Evolutionary conservation across 2,329 filamentous ascomycete genomes (phyloP).

Genomic region (Neonectria punicea): DNA sequence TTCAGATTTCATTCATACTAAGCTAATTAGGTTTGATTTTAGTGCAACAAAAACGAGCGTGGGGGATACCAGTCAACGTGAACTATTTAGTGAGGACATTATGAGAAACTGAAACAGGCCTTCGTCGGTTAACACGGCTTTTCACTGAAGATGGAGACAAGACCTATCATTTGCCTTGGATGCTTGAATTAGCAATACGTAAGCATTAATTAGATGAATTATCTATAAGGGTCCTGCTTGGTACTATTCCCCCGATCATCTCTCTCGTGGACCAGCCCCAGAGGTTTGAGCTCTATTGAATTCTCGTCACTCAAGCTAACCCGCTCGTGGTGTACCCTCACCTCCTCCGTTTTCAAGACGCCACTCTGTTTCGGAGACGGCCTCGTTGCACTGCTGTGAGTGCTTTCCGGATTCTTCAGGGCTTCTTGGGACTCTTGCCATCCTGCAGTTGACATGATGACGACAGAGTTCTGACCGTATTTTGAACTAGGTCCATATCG

Average conservation of each 20-base stretch:
- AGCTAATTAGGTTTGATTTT: too few species aligned
- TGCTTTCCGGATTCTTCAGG: constrained; percentile 37
- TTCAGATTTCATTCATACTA: too few species aligned
- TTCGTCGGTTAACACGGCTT: too few species aligned
- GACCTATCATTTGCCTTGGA: too few species aligned
- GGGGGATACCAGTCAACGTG: too few species aligned
- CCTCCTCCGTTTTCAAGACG: constrained; percentile 46
- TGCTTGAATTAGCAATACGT: background rate
- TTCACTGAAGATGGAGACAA: too few species aligned
- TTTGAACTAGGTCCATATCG: constrained; percentile 32
- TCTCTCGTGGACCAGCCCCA: background rate
- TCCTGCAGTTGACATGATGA: constrained; percentile 46
- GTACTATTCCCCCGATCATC: background rate
- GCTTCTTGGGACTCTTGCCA: constrained; percentile 49
- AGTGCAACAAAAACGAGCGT: too few species aligned
- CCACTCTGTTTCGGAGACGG: constrained; percentile 29
- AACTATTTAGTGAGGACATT: too few species aligned
- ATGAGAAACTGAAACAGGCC: too few species aligned
- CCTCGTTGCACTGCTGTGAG: constrained; percentile 1
- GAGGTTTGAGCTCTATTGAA: constrained; percentile 35
- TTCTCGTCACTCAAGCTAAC: constrained; percentile 34
- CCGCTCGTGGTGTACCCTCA: constrained; percentile 41
- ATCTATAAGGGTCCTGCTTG: too few species aligned
- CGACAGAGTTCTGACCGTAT: constrained; percentile 45
- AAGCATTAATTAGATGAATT: too few species aligned